phyloP scores from a whole-genome alignment of 1,284 basidiomycete species.

The Rhodotorula sp. region DNA sequence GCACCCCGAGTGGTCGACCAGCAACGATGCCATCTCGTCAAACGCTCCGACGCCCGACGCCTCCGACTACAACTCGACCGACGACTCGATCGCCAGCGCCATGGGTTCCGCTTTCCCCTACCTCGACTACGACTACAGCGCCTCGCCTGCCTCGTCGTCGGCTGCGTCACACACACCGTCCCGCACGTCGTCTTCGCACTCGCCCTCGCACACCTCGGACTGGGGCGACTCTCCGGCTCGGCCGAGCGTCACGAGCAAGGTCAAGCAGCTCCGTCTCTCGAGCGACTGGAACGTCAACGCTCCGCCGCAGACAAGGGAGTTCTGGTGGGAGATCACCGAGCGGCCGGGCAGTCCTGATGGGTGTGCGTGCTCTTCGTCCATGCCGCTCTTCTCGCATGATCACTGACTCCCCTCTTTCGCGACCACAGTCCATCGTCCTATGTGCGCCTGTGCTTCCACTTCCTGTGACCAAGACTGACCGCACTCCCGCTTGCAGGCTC shows the following conservation, averaged over 20 bases:
- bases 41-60: too few species aligned
- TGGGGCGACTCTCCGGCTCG: neutral
- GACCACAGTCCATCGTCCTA: conserved; percentile 38
- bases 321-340: conserved; percentile 9
- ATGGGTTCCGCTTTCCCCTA: too few species aligned
- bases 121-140: too few species aligned
- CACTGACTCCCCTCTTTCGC: neutral
- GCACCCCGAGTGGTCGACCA: neutral
- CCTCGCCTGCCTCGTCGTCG: too few species aligned
- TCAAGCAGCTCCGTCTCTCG: conserved; percentile 17
- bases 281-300: conserved; percentile 20
- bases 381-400: too few species aligned
- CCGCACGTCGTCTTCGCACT: neutral
- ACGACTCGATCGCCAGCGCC: too few species aligned
- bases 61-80: neutral
- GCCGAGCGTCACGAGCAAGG: conserved; percentile 13
- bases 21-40: neutral
- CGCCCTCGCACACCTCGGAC: neutral
- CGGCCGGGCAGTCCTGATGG: conserved; percentile 14
- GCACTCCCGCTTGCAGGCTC: conserved; percentile 5
- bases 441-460: conserved; percentile 47
- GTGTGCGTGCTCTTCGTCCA: conserved; percentile 4
- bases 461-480: neutral
- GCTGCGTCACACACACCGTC: too few species aligned
- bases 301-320: conserved; percentile 11